These are phyloP conservation scores for Fomes fomentarius DNA, from an alignment of 1,284 basidiomycete genomes.

Conservation along the genomic window DNA sequence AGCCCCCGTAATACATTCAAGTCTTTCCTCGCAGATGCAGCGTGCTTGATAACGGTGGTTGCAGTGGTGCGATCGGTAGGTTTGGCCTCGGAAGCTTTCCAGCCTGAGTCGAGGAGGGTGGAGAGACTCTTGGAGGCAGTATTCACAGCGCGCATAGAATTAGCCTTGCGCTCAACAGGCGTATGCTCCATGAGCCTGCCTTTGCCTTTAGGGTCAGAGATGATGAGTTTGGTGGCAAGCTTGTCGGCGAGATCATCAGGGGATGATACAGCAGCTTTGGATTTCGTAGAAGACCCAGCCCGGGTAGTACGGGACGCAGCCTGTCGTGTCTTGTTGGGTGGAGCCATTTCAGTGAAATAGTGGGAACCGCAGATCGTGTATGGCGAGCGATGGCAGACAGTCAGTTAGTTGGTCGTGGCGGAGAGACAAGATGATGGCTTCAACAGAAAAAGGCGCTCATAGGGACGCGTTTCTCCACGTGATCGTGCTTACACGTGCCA, in stretches of 20 bases:
- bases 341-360: slow-evolving; percentile 16
- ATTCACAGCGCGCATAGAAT: slow-evolving; percentile 66
- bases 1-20: slow-evolving; percentile 50
- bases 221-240: slow-evolving; percentile 28
- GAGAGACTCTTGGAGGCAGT: slow-evolving; percentile 60
- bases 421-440: neutral
- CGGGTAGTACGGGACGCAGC: slow-evolving; percentile 5
- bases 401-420: neutral
- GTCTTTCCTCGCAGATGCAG: slow-evolving; percentile 37
- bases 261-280: slow-evolving; percentile 7
- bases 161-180: slow-evolving; percentile 29
- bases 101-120: slow-evolving; percentile 55
- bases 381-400: neutral
- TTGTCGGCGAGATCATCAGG: slow-evolving; percentile 29
- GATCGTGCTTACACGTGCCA: too few relatives aligned
- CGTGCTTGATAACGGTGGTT: slow-evolving; percentile 38
- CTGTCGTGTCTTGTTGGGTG: slow-evolving; percentile 6
- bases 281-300: slow-evolving; percentile 9
- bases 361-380: too few relatives aligned
- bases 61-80: slow-evolving; percentile 29
- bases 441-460: neutral
- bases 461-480: neutral
- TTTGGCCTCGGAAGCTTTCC: slow-evolving; percentile 43
- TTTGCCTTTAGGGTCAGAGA: slow-evolving; percentile 26
- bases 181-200: slow-evolving; percentile 11